Base-by-base conservation (phyloP, 306 rosid species). In the Citrullus colocynthis region DNA sequence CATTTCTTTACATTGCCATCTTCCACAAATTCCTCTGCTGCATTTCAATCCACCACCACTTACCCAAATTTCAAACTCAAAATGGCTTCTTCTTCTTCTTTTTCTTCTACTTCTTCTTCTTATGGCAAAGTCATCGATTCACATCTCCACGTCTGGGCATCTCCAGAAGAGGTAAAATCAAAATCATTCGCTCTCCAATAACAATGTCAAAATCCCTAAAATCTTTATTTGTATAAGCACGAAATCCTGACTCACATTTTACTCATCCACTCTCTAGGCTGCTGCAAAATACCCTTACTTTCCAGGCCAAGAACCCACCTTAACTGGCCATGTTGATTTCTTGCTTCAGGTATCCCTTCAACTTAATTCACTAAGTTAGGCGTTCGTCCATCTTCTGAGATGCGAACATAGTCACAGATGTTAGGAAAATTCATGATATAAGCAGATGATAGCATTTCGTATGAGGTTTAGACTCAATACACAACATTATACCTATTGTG, bases 121-220 rank as follows among this genome's bases (percentile, higher is more conserved):
- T 11, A 52, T 24, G 63, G 67, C 74, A 88, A 86, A 76, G 65
- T 88, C 78, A 83, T 93, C 4, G 98, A 91, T 81, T 91, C 98
- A 4, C 98, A 93, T 89, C 87, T 91, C 0, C 98, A 93, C 81
- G 93, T 93, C 3, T 93, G 98, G 97, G 97, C 97, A 55, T 93
- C 97, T 55, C 85, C 89, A 54, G 66, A 89, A 78, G 89, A 93
- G 90, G 98, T 88, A 84, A 41, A 69, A 45, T 15, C 6, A 9
- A 10, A 24, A 18, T 48, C 66, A 48, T 20, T 10, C 10, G 10
- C 28, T 34, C 52, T 5, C 28, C 18, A 21, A 7, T 9, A 18
- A 63, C 16, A 17, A 32, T 66, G 16, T 63, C 72, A 10, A 18
- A 32, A 28, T 36, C 12, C 20, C 11, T 54, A 18, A 44, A 54